These are phyloP conservation scores for Rhizopogon salebrosus DNA, from an alignment of 768 basidiomycete genomes.

Conservation along the genomic window DNA sequence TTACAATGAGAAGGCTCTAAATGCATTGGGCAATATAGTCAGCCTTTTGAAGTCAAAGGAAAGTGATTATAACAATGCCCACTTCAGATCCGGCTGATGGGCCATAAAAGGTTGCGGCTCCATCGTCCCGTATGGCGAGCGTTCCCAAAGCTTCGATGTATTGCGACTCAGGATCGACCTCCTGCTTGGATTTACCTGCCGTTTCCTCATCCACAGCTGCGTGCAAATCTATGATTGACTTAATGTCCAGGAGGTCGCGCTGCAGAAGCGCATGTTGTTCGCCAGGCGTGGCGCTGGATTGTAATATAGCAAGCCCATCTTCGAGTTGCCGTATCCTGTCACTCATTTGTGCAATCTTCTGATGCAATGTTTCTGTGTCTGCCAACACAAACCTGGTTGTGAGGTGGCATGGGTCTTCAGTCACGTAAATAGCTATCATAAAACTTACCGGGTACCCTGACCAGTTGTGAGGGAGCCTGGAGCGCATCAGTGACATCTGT, in stretches of 20 bases:
- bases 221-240: constrained; percentile 66
- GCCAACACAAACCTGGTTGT: constrained; percentile 58
- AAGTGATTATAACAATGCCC: constrained; percentile 22
- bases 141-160: constrained; percentile 69
- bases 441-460: constrained; percentile 64
- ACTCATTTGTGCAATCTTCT: constrained; percentile 63
- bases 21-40: constrained; percentile 2
- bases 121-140: constrained; percentile 62
- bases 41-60: constrained; percentile 11
- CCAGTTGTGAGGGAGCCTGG: constrained; percentile 65
- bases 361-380: constrained; percentile 64
- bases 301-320: constrained; percentile 56
- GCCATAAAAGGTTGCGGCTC: constrained; percentile 67
- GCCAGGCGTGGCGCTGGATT: constrained; percentile 36
- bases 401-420: not conserved
- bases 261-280: constrained; percentile 58
- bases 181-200: constrained; percentile 21
- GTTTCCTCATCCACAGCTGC: constrained; percentile 45
- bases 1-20: constrained; percentile 54
- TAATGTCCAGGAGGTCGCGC: constrained; percentile 57
- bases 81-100: constrained; percentile 73
- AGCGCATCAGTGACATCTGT: not conserved
- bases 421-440: not conserved
- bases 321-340: constrained; percentile 69
- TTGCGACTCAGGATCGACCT: constrained; percentile 36